Conservation (phyloP, 1,139 yeast species). For the Scheffersomyces insectosa region DNA sequence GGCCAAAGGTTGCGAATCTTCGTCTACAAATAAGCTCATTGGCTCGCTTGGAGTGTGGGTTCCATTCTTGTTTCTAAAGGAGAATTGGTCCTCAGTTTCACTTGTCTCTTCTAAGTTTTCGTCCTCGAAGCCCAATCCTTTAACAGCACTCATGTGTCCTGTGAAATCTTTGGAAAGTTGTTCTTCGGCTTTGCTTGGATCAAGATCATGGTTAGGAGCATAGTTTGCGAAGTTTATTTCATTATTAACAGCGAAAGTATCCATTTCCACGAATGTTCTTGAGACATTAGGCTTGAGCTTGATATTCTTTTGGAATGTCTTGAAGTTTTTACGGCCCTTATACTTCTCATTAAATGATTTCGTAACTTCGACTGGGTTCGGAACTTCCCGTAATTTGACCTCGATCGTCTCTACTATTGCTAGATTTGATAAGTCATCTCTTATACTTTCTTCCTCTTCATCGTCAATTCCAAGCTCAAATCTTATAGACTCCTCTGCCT, state of each 20-base stretch:
- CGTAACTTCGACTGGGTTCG: not conserved
- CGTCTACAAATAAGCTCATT: constrained; percentile 20
- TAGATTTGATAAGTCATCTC: constrained; percentile 18
- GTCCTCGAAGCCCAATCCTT: constrained; percentile 11
- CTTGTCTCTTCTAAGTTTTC: constrained; percentile 9
- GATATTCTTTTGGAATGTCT: constrained; percentile 33
- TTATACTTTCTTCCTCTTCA: constrained; percentile 6
- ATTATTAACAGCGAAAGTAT: constrained; percentile 16
- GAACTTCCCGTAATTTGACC: constrained; percentile 14
- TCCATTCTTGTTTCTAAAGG: constrained; percentile 1
- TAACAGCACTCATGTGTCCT: constrained; percentile 28
- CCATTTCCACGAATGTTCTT: constrained; percentile 27
- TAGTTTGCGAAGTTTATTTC: constrained; percentile 10
- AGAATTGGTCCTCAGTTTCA: constrained; percentile 7
- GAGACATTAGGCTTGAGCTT: constrained; percentile 22
- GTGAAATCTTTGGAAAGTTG: constrained; percentile 24
- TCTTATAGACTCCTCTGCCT: constrained; percentile 25
- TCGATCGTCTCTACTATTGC: constrained; percentile 40
- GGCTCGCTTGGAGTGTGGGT: not conserved
- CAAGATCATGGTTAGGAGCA: constrained; percentile 6
- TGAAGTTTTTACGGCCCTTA: constrained; percentile 36
- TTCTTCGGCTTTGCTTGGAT: constrained; percentile 5
- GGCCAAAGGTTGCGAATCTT: constrained; percentile 10
- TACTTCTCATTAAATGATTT: constrained; percentile 9
- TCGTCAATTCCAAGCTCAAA: constrained; percentile 29